Base-by-base conservation (phyloP, 2,329 filamentous ascomycete species). In the Trichoderma breve region DNA sequence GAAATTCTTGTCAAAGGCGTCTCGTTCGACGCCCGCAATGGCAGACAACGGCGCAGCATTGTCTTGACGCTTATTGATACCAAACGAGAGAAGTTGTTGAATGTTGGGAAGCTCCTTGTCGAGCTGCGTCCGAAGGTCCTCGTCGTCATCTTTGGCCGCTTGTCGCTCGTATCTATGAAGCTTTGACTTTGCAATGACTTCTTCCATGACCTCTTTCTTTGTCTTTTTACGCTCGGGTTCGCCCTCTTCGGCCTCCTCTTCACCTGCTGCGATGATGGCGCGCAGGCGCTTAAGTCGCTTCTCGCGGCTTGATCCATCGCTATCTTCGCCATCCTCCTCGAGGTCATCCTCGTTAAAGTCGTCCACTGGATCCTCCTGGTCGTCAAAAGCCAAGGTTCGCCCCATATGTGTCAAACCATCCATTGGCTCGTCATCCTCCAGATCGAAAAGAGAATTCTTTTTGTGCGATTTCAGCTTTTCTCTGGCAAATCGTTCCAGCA, bases 171-270 rank as follows among this genome's bases (percentile, higher is more conserved):
- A 95, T 83, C 97, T 98, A 87, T 98, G 89, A 74, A 93, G 86
- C 80, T 99, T 99, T 1, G 95, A 98, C 82, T 99, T 99, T 73
- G 95, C 93, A 75, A 99, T 98, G 73, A 99, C 88, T 81, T 99
- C 97, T 78, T 97, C 92, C 93, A 98, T 98, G 64, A 99, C 93
- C 81, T 99, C 96, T 69, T 96, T 93, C 83, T 98, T 98, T 3
- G 91, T 91, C 84, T 98, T 99, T 82, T 97, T 98, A 72, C 92
- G 88, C 77, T 95, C 92, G 0, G 94, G 94, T 74, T 91, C 84
- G 24, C 86, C 86, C 43, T 86, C 85, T 6, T 83, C 84, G 0
- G 85, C 85, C 6, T 84, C 85, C 4, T 83, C 84, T 65, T 85
- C 84, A 1, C 83, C 86, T 34, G 84, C 82, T 26, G 82, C 78